Conservation (phyloP, 1,284 basidiomycete genomes). For the Mycosarcoma mackinlayi region DNA sequence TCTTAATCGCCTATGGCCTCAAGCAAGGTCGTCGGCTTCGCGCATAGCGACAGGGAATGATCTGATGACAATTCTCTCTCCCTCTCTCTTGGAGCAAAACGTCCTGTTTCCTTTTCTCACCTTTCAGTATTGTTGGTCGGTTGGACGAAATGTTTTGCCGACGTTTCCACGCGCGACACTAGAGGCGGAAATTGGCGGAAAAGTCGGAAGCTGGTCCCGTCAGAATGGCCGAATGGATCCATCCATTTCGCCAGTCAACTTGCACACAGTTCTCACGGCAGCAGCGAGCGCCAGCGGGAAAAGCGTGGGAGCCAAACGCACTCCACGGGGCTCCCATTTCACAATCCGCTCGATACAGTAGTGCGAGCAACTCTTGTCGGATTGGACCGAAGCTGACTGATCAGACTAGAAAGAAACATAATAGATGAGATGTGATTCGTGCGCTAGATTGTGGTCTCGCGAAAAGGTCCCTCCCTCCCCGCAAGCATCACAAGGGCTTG, state of each 20-base stretch:
- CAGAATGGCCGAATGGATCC: not conserved
- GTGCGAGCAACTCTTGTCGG: not conserved
- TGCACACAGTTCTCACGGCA: not conserved
- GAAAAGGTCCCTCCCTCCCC: not conserved
- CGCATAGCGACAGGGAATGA: no score
- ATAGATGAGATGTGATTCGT: not conserved
- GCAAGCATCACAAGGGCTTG: no score
- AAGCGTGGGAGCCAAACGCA: no score
- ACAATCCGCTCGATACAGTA: not conserved
- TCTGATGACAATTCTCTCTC: no score
- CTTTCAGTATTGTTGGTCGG: conserved; percentile 7
- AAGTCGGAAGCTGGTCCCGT: conserved; percentile 1
- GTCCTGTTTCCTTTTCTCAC: no score
- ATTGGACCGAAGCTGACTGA: not conserved
- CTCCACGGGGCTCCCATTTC: no score
- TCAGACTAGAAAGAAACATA: not conserved
- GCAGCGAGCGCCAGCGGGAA: no score
- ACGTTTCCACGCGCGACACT: not conserved
- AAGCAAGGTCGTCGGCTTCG: no score
- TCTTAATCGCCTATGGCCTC: no score
- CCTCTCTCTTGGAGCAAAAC: not conserved
- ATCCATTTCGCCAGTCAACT: not conserved
- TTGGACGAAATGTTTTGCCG: conserved; percentile 6
- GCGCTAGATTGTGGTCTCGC: not conserved
- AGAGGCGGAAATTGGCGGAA: conserved; percentile 6